Evolutionary conservation across 169 alveolate genomes (phyloP).

Genomic region (Plasmodium chabaudi): DNA sequence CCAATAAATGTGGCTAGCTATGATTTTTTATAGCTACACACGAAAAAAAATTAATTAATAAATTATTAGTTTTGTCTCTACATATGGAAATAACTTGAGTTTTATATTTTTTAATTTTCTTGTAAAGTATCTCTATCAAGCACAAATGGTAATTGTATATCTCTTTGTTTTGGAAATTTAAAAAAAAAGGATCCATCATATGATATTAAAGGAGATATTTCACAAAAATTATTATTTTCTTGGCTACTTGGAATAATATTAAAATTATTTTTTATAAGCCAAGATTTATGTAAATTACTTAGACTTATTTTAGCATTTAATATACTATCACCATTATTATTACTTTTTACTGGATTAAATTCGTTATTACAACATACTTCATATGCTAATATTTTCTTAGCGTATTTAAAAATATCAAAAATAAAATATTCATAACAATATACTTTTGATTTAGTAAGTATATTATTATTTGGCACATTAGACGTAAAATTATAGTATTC

Average conservation of each 20-base stretch:
- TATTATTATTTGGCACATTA: slow-evolving; percentile 1
- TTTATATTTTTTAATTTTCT: no score
- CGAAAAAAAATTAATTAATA: no score
- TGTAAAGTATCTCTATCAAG: not conserved
- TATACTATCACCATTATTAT: slow-evolving; percentile 27
- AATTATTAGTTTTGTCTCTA: no score
- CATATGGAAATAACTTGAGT: no score
- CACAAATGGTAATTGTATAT: slow-evolving; percentile 36
- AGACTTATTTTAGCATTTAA: slow-evolving; percentile 39
- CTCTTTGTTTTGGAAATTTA: slow-evolving; percentile 45
- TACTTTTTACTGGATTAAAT: slow-evolving; percentile 65
- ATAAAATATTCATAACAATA: slow-evolving; percentile 83
- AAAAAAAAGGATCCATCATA: slow-evolving; percentile 76
- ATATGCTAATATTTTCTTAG: slow-evolving; percentile 68
- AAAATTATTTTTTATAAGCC: slow-evolving; percentile 54
- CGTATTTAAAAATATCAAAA: slow-evolving; percentile 81
- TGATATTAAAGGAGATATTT: slow-evolving; percentile 62
- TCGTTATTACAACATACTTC: slow-evolving; percentile 46
- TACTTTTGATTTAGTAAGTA: slow-evolving; percentile 40
- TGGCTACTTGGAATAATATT: slow-evolving; percentile 18
- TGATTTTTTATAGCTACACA: no score
- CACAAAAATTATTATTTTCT: slow-evolving; percentile 41
- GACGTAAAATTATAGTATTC: slow-evolving; percentile 20
- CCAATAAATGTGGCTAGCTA: no score
- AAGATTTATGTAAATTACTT: slow-evolving; percentile 52